Percentiles rank a stretch among this genome's conserved stretches.
phyloP scores from a whole-genome alignment of 2,329 filamentous ascomycete genomes.

The Metarhizium anisopliae region DNA sequence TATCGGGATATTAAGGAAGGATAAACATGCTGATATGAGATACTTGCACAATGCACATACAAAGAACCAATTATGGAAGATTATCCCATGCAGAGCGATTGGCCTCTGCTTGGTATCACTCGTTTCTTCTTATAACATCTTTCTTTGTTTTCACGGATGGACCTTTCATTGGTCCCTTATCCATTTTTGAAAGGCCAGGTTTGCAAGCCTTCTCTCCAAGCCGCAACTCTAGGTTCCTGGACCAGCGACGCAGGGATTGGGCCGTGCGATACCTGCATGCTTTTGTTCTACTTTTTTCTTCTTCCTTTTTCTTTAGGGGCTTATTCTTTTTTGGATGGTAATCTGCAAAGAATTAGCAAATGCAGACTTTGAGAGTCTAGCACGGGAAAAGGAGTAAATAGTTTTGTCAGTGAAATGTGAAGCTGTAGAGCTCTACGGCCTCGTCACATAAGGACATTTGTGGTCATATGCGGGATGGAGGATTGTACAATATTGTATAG shows the following conservation, averaged over 20 bases:
- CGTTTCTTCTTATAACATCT: not conserved
- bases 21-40: conserved; percentile 7
- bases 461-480: not conserved
- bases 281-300: not conserved
- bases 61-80: not conserved
- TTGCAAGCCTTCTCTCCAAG: not conserved
- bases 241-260: not conserved
- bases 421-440: not conserved
- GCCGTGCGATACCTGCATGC: not conserved
- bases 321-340: not conserved
- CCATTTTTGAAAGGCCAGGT: not conserved
- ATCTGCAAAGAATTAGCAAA: not conserved
- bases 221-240: not conserved
- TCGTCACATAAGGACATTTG: not conserved
- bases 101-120: not conserved
- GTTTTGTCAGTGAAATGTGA: not conserved
- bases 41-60: not conserved
- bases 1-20: not conserved
- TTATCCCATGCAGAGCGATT: not conserved
- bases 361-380: not conserved
- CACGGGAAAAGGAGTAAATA: not conserved
- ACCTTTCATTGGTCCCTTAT: not conserved
- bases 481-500: not conserved
- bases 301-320: not conserved
- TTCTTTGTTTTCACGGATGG: not conserved